Evolutionary conservation across 1,284 basidiomycete genomes (phyloP).

Genomic region (Cryptococcus sp.): DNA sequence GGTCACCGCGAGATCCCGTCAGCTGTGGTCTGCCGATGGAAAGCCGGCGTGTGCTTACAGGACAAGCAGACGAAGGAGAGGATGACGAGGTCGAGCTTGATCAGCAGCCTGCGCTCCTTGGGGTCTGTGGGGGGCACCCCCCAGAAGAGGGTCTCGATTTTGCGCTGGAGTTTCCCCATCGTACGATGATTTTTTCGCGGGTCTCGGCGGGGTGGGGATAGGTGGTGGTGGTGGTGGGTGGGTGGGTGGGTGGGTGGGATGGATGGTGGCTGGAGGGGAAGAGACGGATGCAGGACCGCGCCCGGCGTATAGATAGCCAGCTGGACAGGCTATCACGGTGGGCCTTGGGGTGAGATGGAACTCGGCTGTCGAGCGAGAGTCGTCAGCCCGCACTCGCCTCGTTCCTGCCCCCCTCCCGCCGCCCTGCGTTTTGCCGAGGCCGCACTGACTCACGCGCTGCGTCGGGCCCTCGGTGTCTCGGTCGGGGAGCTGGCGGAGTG

Average conservation of each 20-base stretch:
- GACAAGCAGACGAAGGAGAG: conserved; percentile 37
- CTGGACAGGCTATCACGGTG: too few relatives aligned
- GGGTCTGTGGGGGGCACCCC: conserved; percentile 29
- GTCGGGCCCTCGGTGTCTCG: too few relatives aligned
- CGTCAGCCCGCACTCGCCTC: too few relatives aligned
- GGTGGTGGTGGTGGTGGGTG: neutral
- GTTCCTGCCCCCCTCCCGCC: too few relatives aligned
- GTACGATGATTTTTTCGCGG: neutral
- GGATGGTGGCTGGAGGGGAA: too few relatives aligned
- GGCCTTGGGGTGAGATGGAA: too few relatives aligned
- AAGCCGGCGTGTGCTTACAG: conserved; percentile 7
- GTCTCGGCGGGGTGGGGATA: neutral
- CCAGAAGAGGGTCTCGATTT: conserved; percentile 39
- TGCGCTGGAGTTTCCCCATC: conserved; percentile 23
- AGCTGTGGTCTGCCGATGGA: neutral
- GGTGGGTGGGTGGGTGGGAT: neutral
- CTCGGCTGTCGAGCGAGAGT: too few relatives aligned
- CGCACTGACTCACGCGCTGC: too few relatives aligned
- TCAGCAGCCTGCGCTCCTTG: conserved; percentile 33
- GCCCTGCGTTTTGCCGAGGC: too few relatives aligned
- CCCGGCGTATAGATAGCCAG: too few relatives aligned
- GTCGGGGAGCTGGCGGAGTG: too few relatives aligned
- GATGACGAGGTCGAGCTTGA: conserved; percentile 39
- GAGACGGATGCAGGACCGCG: neutral
- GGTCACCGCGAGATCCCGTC: neutral